Percentiles rank a stretch among this genome's conserved stretches.
phyloP scores from a whole-genome alignment of 345 rosid species.

The Eucalyptus tenuipes region DNA sequence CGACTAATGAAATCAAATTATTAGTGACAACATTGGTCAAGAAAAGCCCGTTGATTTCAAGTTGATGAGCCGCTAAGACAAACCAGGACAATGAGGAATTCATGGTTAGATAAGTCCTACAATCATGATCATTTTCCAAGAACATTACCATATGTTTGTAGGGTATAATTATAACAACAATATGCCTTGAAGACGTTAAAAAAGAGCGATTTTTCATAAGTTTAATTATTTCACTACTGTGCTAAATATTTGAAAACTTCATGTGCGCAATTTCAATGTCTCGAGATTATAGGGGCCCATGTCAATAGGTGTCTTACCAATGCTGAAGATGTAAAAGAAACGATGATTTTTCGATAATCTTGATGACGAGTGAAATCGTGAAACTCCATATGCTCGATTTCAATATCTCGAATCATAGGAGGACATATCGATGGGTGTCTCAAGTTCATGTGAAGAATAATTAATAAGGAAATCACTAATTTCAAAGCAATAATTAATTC shows the following conservation, averaged over 20 bases:
- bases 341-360: no score
- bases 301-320: neutral
- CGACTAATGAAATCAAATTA: neutral
- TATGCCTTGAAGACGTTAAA: neutral
- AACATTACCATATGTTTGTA: neutral
- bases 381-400: no score
- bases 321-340: neutral
- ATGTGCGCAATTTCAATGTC: neutral
- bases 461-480: no score
- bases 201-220: neutral
- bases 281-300: neutral
- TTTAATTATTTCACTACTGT: neutral
- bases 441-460: no score
- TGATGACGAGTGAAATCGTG: no score
- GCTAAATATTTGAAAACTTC: neutral
- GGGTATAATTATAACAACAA: neutral
- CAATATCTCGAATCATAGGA: no score
- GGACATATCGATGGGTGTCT: no score
- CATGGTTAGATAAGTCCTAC: neutral
- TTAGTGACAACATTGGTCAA: neutral
- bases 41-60: neutral
- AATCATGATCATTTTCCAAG: neutral
- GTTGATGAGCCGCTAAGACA: neutral
- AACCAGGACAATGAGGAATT: neutral
- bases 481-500: no score